Conservation (phyloP, 2,329 filamentous ascomycete species). For the Alternaria hordeiaustralica region DNA sequence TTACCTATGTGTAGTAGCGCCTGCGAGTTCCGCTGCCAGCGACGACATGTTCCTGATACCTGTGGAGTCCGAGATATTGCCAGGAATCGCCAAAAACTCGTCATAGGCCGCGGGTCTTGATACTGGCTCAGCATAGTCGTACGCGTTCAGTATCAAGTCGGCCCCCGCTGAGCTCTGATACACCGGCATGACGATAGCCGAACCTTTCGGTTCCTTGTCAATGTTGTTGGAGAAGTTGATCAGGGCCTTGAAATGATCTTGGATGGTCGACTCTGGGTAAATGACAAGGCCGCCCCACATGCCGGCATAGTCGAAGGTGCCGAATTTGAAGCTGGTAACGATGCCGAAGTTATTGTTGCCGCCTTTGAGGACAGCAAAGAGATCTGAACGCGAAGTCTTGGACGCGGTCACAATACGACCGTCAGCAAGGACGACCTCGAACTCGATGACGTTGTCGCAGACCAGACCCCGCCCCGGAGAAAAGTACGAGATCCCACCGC, state of each 20-base stretch:
- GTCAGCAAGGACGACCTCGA: slow-evolving; percentile 43
- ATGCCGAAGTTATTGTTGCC: slow-evolving; percentile 46
- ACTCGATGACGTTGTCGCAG: slow-evolving; percentile 42
- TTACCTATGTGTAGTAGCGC: slow-evolving; percentile 21
- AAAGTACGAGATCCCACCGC: slow-evolving; percentile 42
- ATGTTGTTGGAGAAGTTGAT: slow-evolving; percentile 27
- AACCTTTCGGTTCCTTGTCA: slow-evolving; percentile 23
- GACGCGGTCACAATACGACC: slow-evolving; percentile 34
- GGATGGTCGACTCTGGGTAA: slow-evolving; percentile 21
- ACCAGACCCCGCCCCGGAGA: slow-evolving; percentile 33
- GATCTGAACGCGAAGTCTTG: slow-evolving; percentile 29
- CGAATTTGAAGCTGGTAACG: slow-evolving; percentile 38
- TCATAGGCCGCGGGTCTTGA: slow-evolving; percentile 24
- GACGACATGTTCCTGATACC: slow-evolving; percentile 33
- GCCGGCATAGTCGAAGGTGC: slow-evolving; percentile 27
- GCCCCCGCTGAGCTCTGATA: slow-evolving; percentile 20
- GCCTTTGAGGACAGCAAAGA: slow-evolving; percentile 43
- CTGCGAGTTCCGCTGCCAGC: slow-evolving; percentile 26
- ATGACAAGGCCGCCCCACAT: slow-evolving; percentile 47
- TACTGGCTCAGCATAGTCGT: slow-evolving; percentile 30
- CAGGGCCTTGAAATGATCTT: slow-evolving; percentile 31
- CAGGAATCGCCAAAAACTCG: slow-evolving; percentile 32
- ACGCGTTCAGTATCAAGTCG: slow-evolving; percentile 27
- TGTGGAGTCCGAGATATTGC: slow-evolving; percentile 31
- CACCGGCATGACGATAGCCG: slow-evolving; percentile 27